Conservation (phyloP, 192 early-diverging fungal species). For the Kickxella alabastrina region DNA sequence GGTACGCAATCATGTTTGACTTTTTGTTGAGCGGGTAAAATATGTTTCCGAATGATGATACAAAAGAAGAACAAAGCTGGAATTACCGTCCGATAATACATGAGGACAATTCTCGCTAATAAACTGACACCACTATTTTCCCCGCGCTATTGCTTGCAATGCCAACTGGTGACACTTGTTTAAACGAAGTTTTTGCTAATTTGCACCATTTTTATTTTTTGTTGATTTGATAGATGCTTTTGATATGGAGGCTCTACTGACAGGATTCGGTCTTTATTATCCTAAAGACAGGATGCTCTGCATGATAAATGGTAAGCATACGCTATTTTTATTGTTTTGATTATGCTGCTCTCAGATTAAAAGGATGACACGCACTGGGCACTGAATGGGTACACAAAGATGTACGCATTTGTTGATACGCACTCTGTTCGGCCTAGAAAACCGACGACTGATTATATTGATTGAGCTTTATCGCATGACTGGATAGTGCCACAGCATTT, state of each 20-base stretch:
- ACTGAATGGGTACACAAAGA: constrained; percentile 53
- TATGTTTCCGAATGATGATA: constrained; percentile 48
- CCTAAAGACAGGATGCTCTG: too few relatives aligned
- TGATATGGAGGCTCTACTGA: too few relatives aligned
- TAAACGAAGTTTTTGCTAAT: constrained; percentile 15
- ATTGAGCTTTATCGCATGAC: too few relatives aligned
- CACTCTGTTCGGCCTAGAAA: constrained; percentile 50
- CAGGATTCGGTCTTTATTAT: too few relatives aligned
- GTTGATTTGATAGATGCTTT: neutral
- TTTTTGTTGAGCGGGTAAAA: too few relatives aligned
- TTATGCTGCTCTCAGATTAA: too few relatives aligned
- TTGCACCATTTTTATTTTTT: constrained; percentile 1
- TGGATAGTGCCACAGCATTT: too few relatives aligned
- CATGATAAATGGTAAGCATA: constrained; percentile 10
- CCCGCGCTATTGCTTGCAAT: constrained; percentile 1
- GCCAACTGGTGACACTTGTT: neutral
- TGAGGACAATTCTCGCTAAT: constrained; percentile 64
- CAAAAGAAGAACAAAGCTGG: constrained; percentile 63
- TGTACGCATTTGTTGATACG: constrained; percentile 27
- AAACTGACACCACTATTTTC: constrained; percentile 36
- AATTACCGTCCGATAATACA: constrained; percentile 69
- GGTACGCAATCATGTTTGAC: too few relatives aligned
- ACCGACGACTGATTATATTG: constrained; percentile 37
- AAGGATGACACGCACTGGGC: too few relatives aligned
- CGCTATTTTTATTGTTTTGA: too few relatives aligned